Percentiles rank a stretch among this genome's conserved stretches.
These are phyloP conservation scores for Ceratonia siliqua DNA, from an alignment of 306 rosid species.

Conservation along the genomic window DNA sequence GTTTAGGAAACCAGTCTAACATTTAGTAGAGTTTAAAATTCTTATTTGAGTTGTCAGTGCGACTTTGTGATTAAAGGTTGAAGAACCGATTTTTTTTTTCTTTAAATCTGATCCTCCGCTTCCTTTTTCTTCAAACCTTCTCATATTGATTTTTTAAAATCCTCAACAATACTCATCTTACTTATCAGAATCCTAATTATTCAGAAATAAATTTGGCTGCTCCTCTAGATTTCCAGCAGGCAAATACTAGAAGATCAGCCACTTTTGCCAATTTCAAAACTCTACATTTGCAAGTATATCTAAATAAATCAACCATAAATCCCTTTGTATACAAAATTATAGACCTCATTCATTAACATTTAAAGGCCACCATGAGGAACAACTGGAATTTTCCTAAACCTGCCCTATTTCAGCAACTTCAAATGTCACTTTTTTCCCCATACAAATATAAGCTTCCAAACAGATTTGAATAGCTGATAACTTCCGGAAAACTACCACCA, in stretches of 20 bases:
- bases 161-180: background rate
- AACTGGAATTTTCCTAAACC: background rate
- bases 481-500: no score
- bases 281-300: background rate
- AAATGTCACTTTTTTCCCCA: background rate
- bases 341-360: background rate
- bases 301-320: background rate
- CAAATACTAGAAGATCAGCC: background rate
- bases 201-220: background rate
- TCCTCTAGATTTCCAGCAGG: background rate
- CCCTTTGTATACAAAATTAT: background rate
- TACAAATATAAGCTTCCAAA: background rate
- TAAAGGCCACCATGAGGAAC: background rate
- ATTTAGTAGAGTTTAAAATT: background rate
- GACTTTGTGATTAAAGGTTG: background rate
- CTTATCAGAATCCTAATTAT: background rate
- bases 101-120: background rate
- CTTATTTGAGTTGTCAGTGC: background rate
- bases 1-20: background rate
- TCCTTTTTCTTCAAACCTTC: background rate
- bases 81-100: background rate
- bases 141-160: background rate
- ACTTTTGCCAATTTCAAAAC: background rate
- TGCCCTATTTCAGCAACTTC: background rate
- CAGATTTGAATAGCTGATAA: background rate